Percentiles rank a stretch among this genome's conserved stretches.
Evolutionary conservation across 306 rosid species (phyloP).

Genomic region (Carpinus viminea): DNA sequence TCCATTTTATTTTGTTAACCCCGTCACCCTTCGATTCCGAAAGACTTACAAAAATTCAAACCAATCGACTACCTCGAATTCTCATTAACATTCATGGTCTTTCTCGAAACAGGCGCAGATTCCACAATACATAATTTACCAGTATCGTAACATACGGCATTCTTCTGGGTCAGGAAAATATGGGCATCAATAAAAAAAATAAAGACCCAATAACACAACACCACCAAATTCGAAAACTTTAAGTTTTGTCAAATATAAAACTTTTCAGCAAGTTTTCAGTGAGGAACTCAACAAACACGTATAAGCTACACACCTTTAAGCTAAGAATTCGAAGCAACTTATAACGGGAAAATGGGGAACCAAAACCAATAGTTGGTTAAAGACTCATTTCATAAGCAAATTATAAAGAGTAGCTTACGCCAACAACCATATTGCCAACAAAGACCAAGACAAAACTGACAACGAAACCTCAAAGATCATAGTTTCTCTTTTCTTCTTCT

Average conservation of each 20-base stretch:
- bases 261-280: background rate
- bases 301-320: background rate
- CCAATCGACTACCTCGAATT: slow-evolving; percentile 2
- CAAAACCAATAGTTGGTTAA: background rate
- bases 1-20: slow-evolving; percentile 9
- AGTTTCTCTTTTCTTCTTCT: background rate
- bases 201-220: background rate
- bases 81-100: background rate
- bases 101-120: background rate
- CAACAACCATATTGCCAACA: background rate
- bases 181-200: background rate
- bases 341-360: background rate
- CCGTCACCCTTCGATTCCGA: slow-evolving; percentile 5
- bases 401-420: background rate
- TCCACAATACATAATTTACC: background rate
- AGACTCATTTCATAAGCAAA: background rate
- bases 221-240: background rate
- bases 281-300: background rate
- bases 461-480: background rate
- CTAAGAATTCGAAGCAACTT: background rate
- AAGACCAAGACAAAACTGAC: background rate
- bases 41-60: background rate
- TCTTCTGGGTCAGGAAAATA: background rate
- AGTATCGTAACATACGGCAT: too few species aligned
- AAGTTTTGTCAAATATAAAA: background rate